These are phyloP conservation scores for Aegilops umbellulata DNA, from an alignment of 176 grass and related monocot genomes.

Conservation along the genomic window DNA sequence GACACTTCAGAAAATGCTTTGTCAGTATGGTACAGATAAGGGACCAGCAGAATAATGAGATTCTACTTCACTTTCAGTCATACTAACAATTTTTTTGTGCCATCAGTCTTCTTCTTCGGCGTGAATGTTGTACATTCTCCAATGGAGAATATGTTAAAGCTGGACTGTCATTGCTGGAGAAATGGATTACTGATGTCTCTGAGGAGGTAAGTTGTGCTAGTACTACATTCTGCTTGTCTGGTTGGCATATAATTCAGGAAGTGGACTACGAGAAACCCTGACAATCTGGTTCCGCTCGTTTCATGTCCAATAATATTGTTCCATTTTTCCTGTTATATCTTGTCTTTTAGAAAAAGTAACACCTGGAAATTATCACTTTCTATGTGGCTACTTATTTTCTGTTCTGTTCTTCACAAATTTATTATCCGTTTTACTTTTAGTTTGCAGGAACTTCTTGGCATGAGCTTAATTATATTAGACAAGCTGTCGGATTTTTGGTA, in stretches of 20 bases:
- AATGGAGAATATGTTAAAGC: slow-evolving; percentile 99
- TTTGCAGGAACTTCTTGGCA: slow-evolving; percentile 96
- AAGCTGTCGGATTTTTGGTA: slow-evolving; percentile 99
- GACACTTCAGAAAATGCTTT: slow-evolving; percentile 18
- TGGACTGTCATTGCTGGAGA: slow-evolving; percentile 80
- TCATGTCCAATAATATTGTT: neutral
- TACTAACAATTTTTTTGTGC: slow-evolving; percentile 23
- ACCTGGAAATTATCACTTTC: neutral
- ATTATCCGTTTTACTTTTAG: slow-evolving; percentile 38
- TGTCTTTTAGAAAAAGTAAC: neutral
- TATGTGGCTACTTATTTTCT: neutral
- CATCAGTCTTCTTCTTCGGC: slow-evolving; percentile 79
- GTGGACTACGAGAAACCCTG: neutral
- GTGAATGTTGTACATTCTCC: slow-evolving; percentile 96
- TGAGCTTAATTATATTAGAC: slow-evolving; percentile 96
- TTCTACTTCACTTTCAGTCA: slow-evolving; percentile 20
- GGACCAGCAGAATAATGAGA: neutral
- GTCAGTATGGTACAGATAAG: neutral
- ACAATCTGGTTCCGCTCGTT: slow-evolving; percentile 7
- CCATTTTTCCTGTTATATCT: neutral
- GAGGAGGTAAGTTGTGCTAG: slow-evolving; percentile 56
- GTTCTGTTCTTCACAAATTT: slow-evolving; percentile 26
- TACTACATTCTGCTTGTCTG: slow-evolving; percentile 14
- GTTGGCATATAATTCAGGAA: slow-evolving; percentile 4
- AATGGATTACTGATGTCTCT: slow-evolving; percentile 90